Evolutionary conservation across 2,329 filamentous ascomycete genomes (phyloP).

Genomic region (Botryotinia globosa): DNA sequence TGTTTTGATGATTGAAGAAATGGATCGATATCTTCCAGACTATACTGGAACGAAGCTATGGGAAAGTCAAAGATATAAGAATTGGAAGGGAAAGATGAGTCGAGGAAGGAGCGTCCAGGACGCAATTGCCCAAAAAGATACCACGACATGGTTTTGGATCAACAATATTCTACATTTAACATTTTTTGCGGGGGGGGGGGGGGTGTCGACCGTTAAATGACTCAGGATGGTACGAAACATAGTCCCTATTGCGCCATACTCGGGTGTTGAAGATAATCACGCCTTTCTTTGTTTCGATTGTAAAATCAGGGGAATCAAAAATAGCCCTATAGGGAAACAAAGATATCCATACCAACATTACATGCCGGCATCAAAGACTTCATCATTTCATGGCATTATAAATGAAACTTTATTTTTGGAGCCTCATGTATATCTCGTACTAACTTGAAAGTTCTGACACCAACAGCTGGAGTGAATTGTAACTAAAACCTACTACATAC

Average conservation of each 20-base stretch:
- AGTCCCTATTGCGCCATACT: slow-evolving; percentile 15
- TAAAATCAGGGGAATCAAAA: not conserved
- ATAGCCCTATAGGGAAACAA: not conserved
- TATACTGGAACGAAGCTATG: not conserved
- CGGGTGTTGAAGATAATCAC: slow-evolving; percentile 16
- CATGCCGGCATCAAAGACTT: not conserved
- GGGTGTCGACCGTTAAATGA: slow-evolving; percentile 3
- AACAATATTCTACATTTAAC: not conserved
- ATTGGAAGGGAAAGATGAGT: not conserved
- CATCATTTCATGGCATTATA: not conserved
- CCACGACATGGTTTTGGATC: slow-evolving; percentile 6
- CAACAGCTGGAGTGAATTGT: slow-evolving; percentile 2
- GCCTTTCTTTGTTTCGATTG: slow-evolving; percentile 20
- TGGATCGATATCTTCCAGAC: not conserved
- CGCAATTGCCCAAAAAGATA: slow-evolving; percentile 9
- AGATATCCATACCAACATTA: not conserved
- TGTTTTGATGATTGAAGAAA: not conserved
- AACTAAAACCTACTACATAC: not conserved
- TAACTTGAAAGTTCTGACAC: not conserved
- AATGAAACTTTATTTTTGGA: not conserved
- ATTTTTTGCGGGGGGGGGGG: not conserved
- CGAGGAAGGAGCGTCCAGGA: slow-evolving; percentile 11
- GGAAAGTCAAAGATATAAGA: slow-evolving; percentile 10
- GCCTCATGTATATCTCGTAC: not conserved
- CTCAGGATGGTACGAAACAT: slow-evolving; percentile 15